phyloP scores from a whole-genome alignment of 106 monocot genomes.

The Dendrobium catenatum region DNA sequence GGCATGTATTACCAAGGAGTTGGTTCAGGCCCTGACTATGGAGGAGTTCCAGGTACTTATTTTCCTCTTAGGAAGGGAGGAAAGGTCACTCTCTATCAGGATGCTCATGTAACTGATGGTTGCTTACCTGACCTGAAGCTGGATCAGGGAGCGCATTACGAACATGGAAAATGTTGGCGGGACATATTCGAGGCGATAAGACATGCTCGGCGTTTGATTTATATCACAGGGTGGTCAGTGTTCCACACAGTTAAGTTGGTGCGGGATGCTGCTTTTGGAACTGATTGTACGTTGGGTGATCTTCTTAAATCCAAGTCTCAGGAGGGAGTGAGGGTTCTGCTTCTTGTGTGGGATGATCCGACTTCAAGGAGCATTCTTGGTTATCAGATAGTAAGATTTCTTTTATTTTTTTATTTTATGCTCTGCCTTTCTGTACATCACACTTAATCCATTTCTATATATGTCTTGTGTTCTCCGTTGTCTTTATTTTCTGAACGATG shows the following conservation, averaged over 20 bases:
- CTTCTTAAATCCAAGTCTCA: conserved; percentile 78
- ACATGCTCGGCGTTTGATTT: conserved; percentile 59
- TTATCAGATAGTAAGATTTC: conserved; percentile 37
- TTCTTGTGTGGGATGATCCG: conserved; percentile 99
- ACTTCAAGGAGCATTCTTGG: conserved; percentile 81
- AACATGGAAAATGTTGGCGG: conserved; percentile 80
- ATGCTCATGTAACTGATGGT: conserved; percentile 79
- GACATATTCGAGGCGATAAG: conserved; percentile 69
- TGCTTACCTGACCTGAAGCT: conserved; percentile 54
- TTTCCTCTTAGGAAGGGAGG: conserved; percentile 71
- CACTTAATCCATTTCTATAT: background rate
- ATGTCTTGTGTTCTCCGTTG: too few species aligned
- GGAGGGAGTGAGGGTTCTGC: conserved; percentile 86
- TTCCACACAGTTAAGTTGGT: conserved; percentile 69
- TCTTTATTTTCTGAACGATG: background rate
- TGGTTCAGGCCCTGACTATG: conserved; percentile 40
- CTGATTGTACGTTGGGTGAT: conserved; percentile 40
- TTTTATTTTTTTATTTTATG: background rate
- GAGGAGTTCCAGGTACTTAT: conserved; percentile 70
- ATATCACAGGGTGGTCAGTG: conserved; percentile 88
- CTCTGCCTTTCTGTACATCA: background rate
- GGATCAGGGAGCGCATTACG: conserved; percentile 40
- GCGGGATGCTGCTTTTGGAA: conserved; percentile 31
- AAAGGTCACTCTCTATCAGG: conserved; percentile 72
- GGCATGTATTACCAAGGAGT: conserved; percentile 61